Conservation (phyloP, 257 asterid genomes). For the Scutellaria barbata region DNA sequence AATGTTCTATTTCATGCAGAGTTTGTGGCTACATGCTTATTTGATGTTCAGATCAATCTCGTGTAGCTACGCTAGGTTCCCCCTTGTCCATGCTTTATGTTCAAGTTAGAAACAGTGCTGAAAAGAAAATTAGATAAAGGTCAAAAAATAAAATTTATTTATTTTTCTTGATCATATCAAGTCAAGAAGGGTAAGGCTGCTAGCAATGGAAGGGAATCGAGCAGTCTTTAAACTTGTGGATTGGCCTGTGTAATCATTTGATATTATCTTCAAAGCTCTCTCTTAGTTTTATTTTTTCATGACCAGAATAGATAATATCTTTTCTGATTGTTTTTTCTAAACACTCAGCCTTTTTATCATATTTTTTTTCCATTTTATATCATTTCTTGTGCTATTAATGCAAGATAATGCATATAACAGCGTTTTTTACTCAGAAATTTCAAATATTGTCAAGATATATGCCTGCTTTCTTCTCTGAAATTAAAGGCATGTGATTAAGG, state of each 20-base stretch:
- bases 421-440: background rate
- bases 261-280: constrained; percentile 12
- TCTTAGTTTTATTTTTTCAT: constrained; percentile 7
- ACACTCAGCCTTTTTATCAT: background rate
- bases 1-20: background rate
- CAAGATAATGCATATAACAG: constrained; percentile 1
- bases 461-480: constrained; percentile 27
- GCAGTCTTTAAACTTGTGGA: background rate
- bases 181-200: constrained; percentile 8
- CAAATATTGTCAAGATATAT: background rate
- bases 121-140: background rate
- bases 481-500: constrained; percentile 25
- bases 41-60: background rate
- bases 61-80: constrained; percentile 16
- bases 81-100: background rate
- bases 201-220: constrained; percentile 14
- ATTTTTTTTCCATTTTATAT: background rate
- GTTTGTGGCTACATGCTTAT: constrained; percentile 7
- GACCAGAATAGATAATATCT: constrained; percentile 1
- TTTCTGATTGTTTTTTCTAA: background rate
- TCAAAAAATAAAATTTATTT: background rate
- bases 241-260: constrained; percentile 18
- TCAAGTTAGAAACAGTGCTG: background rate
- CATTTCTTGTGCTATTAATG: constrained; percentile 12
- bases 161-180: constrained; percentile 11